Evolutionary conservation across 257 asterid genomes (phyloP), one percentile per base, ranked within the genome.

Genomic region (Rehmannia glutinosa): DNA sequence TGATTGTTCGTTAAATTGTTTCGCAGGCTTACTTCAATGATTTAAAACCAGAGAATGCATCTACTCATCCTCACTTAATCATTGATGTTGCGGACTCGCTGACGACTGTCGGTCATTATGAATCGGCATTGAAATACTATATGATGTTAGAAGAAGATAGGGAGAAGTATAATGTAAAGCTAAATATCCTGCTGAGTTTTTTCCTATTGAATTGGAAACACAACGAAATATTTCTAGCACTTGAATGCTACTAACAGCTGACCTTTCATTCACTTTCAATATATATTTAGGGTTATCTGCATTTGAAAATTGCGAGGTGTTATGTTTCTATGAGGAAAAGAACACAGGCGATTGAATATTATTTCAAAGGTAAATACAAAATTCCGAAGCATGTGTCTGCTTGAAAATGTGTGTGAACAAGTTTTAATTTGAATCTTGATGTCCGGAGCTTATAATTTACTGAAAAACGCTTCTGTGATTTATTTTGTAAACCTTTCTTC

Each of bases 241-340:
- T 50, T 32, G 72, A 39, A 63, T 42, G 30, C 53, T 42, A 19
- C 36, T 47, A 19, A 46, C 32, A 32, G 27, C n/a, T 64, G 49
- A 58, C 75, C 43, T 66, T 68, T 35, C 56, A 66, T 75, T 60
- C 59, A 55, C 35, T 73, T 35, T 71, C 30, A 11, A 56, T 52
- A 30, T 75, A n/a, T 59, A 53, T 70, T 69, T 58, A 87, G 95
- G 96, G 98, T 33, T 77, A 77, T 74, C 71, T 83, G 52, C 77
- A 83, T 79, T 69, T 87, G 77, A 83, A 81, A 77, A 83, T 85
- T 66, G 95, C 91, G 5, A 75, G 79, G 78, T 91, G 98, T 58
- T 80, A 69, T 64, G 77, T 59, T 42, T 74, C 77, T 61, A 73
- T 89, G 69, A 75, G 69, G 81, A 72, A 87, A 52, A 52, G 68